A percentile compares a stretch with the other conserved stretches of the same genome.
These are phyloP conservation scores for Tylopilus felleus DNA, from an alignment of 768 basidiomycete species.

Conservation along the genomic window DNA sequence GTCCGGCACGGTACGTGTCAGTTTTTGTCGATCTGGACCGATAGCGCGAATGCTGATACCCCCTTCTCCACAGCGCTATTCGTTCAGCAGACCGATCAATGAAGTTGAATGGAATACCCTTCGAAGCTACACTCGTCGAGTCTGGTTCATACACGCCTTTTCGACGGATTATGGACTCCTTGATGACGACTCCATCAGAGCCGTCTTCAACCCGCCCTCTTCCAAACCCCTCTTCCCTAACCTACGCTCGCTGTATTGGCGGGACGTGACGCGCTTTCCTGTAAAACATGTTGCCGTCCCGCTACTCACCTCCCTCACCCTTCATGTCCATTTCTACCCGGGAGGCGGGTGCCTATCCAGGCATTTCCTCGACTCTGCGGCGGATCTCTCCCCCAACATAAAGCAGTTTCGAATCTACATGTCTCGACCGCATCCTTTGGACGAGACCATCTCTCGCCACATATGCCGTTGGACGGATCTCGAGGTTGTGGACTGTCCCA, in stretches of 20 bases:
- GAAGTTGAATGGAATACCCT: not conserved
- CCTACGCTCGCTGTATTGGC: not conserved
- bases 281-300: not conserved
- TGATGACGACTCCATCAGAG: not conserved
- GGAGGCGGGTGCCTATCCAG: not conserved
- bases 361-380: not conserved
- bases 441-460: not conserved
- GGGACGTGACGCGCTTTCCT: not conserved
- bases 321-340: not conserved
- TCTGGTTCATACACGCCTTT: not conserved
- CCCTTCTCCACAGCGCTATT: not conserved
- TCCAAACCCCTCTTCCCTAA: not conserved
- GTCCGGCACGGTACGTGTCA: not conserved
- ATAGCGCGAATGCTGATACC: not conserved
- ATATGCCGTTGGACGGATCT: not conserved
- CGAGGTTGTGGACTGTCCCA: not conserved
- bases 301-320: not conserved
- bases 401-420: not conserved
- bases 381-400: not conserved
- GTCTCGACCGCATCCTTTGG: not conserved
- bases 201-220: not conserved
- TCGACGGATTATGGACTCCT: not conserved
- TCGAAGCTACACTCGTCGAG: not conserved
- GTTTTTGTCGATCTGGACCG: not conserved
- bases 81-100: not conserved